These are phyloP conservation scores for Paspalum notatum DNA, from an alignment of 176 grass and related monocot species.

Conservation along the genomic window DNA sequence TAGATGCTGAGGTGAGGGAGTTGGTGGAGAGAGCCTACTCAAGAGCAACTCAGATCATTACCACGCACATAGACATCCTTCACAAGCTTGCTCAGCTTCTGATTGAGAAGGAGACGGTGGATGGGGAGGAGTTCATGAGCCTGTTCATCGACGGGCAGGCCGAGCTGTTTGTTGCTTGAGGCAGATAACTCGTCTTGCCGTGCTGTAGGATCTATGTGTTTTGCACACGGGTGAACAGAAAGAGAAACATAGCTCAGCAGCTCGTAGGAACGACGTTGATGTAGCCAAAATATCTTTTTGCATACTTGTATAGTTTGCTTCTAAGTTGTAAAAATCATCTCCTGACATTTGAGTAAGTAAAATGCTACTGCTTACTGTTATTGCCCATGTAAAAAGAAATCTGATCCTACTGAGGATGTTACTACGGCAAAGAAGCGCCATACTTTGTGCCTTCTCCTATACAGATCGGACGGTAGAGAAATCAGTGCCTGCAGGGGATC, in stretches of 20 bases:
- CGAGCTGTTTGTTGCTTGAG: conserved; percentile 82
- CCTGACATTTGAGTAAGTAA: conserved; percentile 40
- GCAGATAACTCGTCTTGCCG: no score
- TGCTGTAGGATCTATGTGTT: neutral
- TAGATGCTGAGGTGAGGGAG: conserved; percentile 90
- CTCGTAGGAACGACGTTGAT: conserved; percentile 47
- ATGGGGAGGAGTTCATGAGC: conserved; percentile 98
- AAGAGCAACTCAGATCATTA: conserved; percentile 75
- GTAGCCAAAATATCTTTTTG: conserved; percentile 20
- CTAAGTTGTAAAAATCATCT: conserved; percentile 26
- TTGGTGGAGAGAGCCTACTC: conserved; percentile 84
- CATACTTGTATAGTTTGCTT: conserved; percentile 38
- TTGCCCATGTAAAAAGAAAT: neutral
- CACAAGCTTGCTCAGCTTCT: conserved; percentile 89
- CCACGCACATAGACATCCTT: conserved; percentile 82
- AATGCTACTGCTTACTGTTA: neutral
- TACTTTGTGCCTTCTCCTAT: no score
- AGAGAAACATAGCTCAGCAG: neutral
- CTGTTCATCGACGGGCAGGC: conserved; percentile 94
- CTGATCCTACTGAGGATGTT: neutral
- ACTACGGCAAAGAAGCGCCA: no score
- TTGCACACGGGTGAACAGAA: neutral
- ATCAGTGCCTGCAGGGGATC: no score
- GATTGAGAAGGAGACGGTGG: conserved; percentile 96
- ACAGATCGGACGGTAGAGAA: no score